phyloP scores from a whole-genome alignment of 2,329 filamentous ascomycete species.

The Calonectria multiphialidica region DNA sequence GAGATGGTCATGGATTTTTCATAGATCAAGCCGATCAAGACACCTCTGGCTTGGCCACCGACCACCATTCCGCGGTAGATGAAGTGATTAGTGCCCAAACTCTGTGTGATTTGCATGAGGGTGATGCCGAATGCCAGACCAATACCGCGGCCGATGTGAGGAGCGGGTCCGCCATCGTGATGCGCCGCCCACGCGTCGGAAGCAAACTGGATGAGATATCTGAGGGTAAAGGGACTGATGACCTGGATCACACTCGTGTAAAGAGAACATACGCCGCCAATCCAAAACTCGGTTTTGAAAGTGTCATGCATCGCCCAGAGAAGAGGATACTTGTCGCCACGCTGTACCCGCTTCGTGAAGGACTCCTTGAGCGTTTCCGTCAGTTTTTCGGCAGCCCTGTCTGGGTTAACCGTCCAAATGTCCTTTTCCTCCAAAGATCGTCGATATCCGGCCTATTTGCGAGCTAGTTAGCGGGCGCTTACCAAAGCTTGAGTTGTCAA shows the following conservation, averaged over 20 bases:
- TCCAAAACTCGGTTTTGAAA: conserved; percentile 85
- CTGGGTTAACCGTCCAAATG: conserved; percentile 89
- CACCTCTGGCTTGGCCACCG: conserved; percentile 84
- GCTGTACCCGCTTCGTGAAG: conserved; percentile 76
- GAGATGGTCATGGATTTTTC: conserved; percentile 94
- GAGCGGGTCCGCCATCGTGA: conserved; percentile 62
- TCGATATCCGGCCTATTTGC: conserved; percentile 80
- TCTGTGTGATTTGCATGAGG: conserved; percentile 86
- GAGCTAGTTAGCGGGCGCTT: not conserved
- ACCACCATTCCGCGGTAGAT: conserved; percentile 94
- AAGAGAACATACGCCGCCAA: conserved; percentile 84
- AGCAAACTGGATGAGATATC: conserved; percentile 89
- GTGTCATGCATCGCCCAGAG: conserved; percentile 88
- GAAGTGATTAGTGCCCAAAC: conserved; percentile 87
- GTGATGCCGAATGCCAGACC: conserved; percentile 89
- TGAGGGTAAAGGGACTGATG: conserved; percentile 85
- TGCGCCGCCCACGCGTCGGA: conserved; percentile 80
- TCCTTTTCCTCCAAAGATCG: conserved; percentile 86
- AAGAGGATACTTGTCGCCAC: conserved; percentile 79
- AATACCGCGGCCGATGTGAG: conserved; percentile 80
- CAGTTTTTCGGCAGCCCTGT: conserved; percentile 78
- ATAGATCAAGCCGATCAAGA: conserved; percentile 88
- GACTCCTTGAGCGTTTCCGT: conserved; percentile 74
- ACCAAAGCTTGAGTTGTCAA: conserved; percentile 4
- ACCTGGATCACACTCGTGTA: conserved; percentile 81